These are phyloP conservation scores for Fragaria vesca DNA, from an alignment of 306 rosid species.

Conservation along the genomic window DNA sequence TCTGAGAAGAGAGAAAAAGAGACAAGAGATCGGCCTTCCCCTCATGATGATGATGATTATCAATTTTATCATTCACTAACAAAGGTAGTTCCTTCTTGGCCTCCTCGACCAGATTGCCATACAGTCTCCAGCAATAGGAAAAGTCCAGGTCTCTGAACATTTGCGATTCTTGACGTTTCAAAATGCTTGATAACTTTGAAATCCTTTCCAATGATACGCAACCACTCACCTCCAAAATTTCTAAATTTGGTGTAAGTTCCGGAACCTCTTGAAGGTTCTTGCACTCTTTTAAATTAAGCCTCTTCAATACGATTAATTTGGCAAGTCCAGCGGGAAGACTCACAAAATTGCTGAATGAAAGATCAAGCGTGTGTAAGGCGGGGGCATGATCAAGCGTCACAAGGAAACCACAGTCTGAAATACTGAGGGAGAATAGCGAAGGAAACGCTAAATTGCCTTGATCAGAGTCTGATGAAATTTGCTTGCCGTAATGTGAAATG, in stretches of 20 bases:
- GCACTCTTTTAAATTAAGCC: not conserved
- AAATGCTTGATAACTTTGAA: not conserved
- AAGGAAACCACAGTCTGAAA: not conserved
- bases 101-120: not conserved
- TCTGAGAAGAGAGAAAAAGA: too few species aligned
- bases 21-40: not conserved
- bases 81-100: not conserved
- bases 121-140: not conserved
- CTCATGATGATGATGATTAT: too few species aligned
- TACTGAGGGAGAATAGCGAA: too few species aligned
- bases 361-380: accelerated
- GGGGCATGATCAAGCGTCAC: too few species aligned
- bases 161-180: not conserved
- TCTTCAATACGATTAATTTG: not conserved
- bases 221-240: accelerated
- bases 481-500: not conserved
- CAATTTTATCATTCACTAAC: too few species aligned
- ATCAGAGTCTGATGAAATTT: not conserved
- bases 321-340: not conserved
- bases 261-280: not conserved
- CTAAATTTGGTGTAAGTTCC: not conserved
- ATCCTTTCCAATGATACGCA: not conserved
- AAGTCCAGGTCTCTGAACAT: not conserved
- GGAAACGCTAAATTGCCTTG: too few species aligned
- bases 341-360: not conserved